Evolutionary conservation across 441 rosid species (phyloP), one percentile per base, ranked within the genome.

Genomic region (Adansonia rubrostipa): DNA sequence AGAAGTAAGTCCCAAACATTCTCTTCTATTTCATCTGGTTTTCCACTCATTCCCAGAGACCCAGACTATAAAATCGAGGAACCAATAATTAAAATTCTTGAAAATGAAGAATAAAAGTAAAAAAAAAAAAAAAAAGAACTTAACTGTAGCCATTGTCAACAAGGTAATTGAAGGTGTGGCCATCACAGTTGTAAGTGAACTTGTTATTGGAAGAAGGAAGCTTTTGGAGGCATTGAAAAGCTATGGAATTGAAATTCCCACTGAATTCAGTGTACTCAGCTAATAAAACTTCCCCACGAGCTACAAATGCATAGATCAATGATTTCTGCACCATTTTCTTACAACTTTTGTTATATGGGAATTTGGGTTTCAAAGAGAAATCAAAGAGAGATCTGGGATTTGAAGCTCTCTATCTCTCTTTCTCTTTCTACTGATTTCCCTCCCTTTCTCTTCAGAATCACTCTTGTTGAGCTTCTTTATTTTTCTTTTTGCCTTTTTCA

Each of bases 131-230:
- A 57, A 62, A 17, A 28, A 58, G 40, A 11, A 84, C 83, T 81
- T 68, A 94, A 94, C 97, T 89, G 87, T 78, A 94, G 82, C 93
- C 90, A 71, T 86, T 85, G 60, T 92, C 89, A 58, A 90, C 89
- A 58, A 94, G 97, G 86, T 87, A 92, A 81, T 89, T 91, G 86
- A 94, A 92, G 24, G 96, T 90, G 72, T 94, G 94, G 6, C 86
- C 93, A 58, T 92, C 96, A 76, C 95, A 92, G 84, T 87, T 89
- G 90, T 88, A 92, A 53, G 97, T 93, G 65, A 91, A 92, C 88
- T 93, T 89, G 86, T 88, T 89, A 78, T 86, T 90, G 5, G 89
- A 82, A 2, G 94, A 74, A 63, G 97, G 92, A 22, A 94, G 97
- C 77, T 92, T 91, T 88, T 91, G 97, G 17, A 94, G 94, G 85